phyloP scores from a whole-genome alignment of 352 stramenopile genomes.

The Pythium apleroticum region DNA sequence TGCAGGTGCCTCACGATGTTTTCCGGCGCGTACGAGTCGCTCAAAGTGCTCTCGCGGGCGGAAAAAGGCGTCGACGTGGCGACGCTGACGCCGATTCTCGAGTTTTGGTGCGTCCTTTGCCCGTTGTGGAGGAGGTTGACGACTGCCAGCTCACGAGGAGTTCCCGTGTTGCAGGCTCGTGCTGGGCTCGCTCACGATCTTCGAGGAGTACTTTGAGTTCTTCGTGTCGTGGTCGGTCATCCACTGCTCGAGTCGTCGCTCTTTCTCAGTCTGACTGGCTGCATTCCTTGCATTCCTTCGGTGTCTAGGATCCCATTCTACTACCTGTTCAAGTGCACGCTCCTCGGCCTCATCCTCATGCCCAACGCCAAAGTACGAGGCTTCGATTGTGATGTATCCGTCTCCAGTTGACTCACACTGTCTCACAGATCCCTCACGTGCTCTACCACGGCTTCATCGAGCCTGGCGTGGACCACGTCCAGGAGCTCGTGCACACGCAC shows the following conservation, averaged over 20 bases:
- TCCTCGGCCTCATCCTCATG: conserved; percentile 55
- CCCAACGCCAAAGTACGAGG: conserved; percentile 52
- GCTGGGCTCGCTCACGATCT: conserved; percentile 49
- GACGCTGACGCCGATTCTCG: conserved; percentile 49
- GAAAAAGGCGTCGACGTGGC: conserved; percentile 54
- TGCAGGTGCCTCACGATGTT: conserved; percentile 55
- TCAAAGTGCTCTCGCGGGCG: conserved; percentile 62
- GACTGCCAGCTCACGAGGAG: too few relatives aligned
- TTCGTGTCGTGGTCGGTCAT: conserved; percentile 63
- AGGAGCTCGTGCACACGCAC: conserved; percentile 44
- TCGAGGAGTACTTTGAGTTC: conserved; percentile 69
- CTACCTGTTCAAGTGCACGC: conserved; percentile 70
- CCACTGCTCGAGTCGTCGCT: too few relatives aligned
- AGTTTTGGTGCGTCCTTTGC: conserved; percentile 48
- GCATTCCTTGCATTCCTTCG: neutral
- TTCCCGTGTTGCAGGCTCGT: conserved; percentile 41
- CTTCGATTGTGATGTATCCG: neutral
- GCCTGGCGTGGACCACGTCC: conserved; percentile 36
- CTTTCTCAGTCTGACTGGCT: neutral
- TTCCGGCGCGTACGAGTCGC: conserved; percentile 64
- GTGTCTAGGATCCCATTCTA: conserved; percentile 60
- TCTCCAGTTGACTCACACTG: neutral
- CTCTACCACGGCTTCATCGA: conserved; percentile 68
- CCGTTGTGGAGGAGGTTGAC: neutral
- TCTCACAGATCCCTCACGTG: conserved; percentile 49